Base-by-base conservation (phyloP, 257 asterid species). In the Agastache rugosa region DNA sequence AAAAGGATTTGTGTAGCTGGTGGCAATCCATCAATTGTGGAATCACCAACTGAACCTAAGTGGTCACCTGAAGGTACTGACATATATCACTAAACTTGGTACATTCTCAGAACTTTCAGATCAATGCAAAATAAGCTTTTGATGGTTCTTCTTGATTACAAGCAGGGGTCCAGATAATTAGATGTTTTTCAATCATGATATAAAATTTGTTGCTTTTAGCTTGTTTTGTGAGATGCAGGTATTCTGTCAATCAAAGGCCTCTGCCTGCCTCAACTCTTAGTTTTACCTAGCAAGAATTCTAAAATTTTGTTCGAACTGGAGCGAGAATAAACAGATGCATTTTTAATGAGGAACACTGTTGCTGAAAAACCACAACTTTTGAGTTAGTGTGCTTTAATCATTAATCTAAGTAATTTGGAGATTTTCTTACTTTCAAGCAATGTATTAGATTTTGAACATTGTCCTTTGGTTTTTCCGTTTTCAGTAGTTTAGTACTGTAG, bases 1-100 rank as follows among this genome's bases (percentile, higher is more conserved):
- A 77, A 85, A 25, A 84, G 89, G 50, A 77, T 87, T 37, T 90
- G 99, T 81, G 92, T 94, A 73, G 97, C 99, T 79, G 99, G 99
- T 50, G 96, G 97, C 63, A 93, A 92, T 83, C 83, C 78, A 47
- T 83, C 85, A 45, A 71, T 92, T 69, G 84, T 89, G 69, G 99
- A 94, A 82, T 90, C 99, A 77, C 96, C 96, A 67, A 85, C 88
- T 79, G 99, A 94, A 84, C 99, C 99, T 66, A 92, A 87, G 88
- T 94, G 99, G 99, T 94, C 99, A 54, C 87, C 89, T 69, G 90
- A 94, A 92, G 99, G 99, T 94, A 85, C 74, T 50, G 42, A 17
- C 65, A 23, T 61, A 48, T 34, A 19, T 51, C 25, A 17, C 34
- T 6, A n/a, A 20, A 35, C 29, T 81, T 22, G 6, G 51, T 51